phyloP scores from a whole-genome alignment of 164 flowering plant species.

The Magnolia changhungtana region DNA sequence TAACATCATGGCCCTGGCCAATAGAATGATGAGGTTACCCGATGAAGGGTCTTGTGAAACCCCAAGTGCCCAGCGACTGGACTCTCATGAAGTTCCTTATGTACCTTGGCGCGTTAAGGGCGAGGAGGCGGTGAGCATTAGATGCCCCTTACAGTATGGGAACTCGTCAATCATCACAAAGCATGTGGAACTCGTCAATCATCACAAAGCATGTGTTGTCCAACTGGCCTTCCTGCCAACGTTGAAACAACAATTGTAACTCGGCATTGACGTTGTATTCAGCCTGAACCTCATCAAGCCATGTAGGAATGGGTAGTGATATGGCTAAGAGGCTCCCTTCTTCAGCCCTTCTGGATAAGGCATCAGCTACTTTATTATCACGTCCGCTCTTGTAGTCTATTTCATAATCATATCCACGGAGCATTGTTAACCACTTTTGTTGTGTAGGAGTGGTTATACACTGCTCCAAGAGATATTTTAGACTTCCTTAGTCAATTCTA shows the following conservation, averaged over 20 bases:
- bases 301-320: too few relatives aligned
- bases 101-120: background rate
- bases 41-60: background rate
- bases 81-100: background rate
- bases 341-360: too few relatives aligned
- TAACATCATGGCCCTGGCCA: background rate
- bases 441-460: background rate
- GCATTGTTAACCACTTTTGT: background rate
- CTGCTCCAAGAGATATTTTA: slow-evolving; percentile 1
- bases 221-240: too few relatives aligned
- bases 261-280: background rate
- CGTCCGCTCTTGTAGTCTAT: background rate
- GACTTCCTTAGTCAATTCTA: background rate
- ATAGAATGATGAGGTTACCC: background rate
- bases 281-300: background rate
- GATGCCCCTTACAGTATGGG: too few relatives aligned
- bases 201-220: too few relatives aligned
- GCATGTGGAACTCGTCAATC: too few relatives aligned
- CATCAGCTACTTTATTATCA: background rate
- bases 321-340: too few relatives aligned
- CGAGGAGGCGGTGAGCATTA: too few relatives aligned
- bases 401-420: background rate
- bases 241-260: too few relatives aligned
- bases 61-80: background rate
- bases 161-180: too few relatives aligned